phyloP scores from a whole-genome alignment of 768 basidiomycete species.

The Tricholoma bakamatsutake region DNA sequence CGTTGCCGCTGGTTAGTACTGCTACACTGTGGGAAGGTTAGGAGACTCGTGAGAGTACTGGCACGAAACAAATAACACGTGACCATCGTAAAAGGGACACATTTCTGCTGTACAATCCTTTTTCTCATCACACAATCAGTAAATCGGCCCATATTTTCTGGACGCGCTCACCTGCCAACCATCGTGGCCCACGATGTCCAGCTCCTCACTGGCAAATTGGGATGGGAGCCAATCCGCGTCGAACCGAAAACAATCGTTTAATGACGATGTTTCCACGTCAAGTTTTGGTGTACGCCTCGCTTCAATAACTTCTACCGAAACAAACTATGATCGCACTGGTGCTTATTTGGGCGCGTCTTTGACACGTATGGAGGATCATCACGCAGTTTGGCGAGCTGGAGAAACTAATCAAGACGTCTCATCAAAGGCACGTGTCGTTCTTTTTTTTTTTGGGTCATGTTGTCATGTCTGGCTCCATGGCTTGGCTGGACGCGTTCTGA shows the following conservation, averaged over 20 bases:
- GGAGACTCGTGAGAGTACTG: no score
- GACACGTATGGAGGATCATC: not conserved
- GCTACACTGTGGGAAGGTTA: no score
- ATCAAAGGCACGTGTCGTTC: not conserved
- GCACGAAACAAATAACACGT: not conserved
- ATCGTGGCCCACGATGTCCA: slow-evolving; percentile 7
- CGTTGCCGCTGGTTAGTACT: no score
- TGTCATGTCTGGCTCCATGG: not conserved
- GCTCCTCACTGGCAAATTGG: slow-evolving; percentile 16
- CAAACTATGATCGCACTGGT: not conserved
- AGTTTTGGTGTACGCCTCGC: not conserved
- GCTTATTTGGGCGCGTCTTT: slow-evolving; percentile 5
- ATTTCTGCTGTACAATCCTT: not conserved
- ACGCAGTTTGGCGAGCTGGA: not conserved
- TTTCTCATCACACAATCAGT: not conserved
- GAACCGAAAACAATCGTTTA: not conserved
- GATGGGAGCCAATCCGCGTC: slow-evolving; percentile 8
- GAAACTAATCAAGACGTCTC: not conserved
- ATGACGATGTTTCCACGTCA: not conserved
- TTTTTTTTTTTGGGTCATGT: not conserved
- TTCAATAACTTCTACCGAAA: not conserved
- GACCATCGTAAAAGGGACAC: not conserved
- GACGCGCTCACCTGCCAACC: not conserved
- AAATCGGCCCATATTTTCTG: not conserved
- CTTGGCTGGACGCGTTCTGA: not conserved